phyloP scores from a whole-genome alignment of 2,329 filamentous ascomycete genomes.

The Nakataea oryzae region DNA sequence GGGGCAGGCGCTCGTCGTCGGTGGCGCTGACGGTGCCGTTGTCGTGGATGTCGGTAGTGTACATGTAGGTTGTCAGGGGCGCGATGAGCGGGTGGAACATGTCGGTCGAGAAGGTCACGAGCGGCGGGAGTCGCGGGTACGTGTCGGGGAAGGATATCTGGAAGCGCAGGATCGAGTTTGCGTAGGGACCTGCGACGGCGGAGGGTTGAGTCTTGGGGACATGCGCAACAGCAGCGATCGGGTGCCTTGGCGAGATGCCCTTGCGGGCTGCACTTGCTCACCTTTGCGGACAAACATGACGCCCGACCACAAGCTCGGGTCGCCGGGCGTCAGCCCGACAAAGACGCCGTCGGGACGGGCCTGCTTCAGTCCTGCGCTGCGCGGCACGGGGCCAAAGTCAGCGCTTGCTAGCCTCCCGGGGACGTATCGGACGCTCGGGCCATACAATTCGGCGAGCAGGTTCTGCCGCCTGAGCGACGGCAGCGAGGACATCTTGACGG shows the following conservation, averaged over 20 bases:
- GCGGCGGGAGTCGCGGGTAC: constrained; percentile 70
- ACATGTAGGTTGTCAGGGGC: constrained; percentile 88
- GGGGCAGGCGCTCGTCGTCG: constrained; percentile 73
- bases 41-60: constrained; percentile 68
- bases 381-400: constrained; percentile 13
- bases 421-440: constrained; percentile 1
- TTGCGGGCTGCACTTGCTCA: constrained; percentile 24
- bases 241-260: neutral
- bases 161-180: constrained; percentile 78
- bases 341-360: constrained; percentile 81
- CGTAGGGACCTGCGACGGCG: constrained; percentile 69
- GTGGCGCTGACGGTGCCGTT: constrained; percentile 72
- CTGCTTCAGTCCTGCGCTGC: constrained; percentile 69
- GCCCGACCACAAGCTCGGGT: constrained; percentile 78
- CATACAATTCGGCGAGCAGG: constrained; percentile 73
- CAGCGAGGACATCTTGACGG: constrained; percentile 31
- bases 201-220: neutral
- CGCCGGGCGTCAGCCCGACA: constrained; percentile 70
- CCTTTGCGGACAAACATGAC: constrained; percentile 86
- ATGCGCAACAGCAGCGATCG: no score
- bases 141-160: constrained; percentile 75
- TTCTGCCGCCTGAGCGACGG: constrained; percentile 61
- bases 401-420: constrained; percentile 2
- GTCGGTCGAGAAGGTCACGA: constrained; percentile 81
- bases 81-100: constrained; percentile 92